phyloP scores from a whole-genome alignment of 2,329 filamentous ascomycete genomes.

The Escovopsis weberi region DNA sequence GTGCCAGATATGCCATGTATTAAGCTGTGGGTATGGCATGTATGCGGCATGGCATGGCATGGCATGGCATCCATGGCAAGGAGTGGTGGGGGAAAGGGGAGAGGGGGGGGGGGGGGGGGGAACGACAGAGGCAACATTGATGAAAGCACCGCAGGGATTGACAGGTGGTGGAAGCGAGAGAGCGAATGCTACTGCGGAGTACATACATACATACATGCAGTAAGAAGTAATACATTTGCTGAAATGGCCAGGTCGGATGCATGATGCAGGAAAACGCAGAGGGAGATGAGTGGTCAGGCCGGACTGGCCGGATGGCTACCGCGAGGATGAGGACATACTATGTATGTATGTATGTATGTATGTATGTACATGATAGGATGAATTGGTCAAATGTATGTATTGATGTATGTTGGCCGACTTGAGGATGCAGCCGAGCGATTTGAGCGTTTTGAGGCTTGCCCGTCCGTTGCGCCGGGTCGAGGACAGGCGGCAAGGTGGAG shows the following conservation, averaged over 20 bases:
- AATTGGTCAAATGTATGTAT: background rate
- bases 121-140: too few species aligned
- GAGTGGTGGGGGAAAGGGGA: too few species aligned
- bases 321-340: background rate
- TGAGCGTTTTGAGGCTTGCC: too few species aligned
- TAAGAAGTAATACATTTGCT: too few species aligned
- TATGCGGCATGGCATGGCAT: too few species aligned
- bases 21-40: background rate
- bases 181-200: too few species aligned
- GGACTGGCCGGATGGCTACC: background rate
- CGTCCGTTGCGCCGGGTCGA: background rate
- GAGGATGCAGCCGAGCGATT: background rate
- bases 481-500: background rate
- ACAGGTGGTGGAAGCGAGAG: too few species aligned
- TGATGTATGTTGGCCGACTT: background rate
- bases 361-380: background rate
- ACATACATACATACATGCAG: too few species aligned
- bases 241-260: background rate
- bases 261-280: slow-evolving; percentile 1
- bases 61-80: too few species aligned
- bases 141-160: too few species aligned
- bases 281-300: background rate
- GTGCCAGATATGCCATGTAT: background rate
- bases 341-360: background rate
- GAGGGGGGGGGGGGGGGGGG: too few species aligned